Evolutionary conservation across 345 rosid genomes (phyloP).

Genomic region (Lepidium didymum): DNA sequence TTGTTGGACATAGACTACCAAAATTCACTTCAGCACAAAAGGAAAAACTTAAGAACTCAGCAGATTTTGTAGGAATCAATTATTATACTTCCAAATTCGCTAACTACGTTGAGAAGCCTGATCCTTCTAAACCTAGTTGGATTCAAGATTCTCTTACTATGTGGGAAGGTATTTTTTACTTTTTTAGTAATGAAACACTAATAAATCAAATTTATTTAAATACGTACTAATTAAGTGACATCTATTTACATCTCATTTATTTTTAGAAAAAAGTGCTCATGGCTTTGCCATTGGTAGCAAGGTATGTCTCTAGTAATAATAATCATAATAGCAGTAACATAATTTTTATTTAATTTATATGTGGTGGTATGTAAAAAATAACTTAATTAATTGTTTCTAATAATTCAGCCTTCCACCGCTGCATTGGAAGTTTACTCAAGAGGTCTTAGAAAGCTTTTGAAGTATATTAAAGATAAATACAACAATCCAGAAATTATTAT

Average conservation of each 20-base stretch:
- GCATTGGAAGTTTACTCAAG: neutral
- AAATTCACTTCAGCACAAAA: constrained; percentile 20
- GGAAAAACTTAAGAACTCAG: constrained; percentile 23
- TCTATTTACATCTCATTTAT: neutral
- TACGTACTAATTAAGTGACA: no score
- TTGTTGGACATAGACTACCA: constrained; percentile 33
- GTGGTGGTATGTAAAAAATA: no score
- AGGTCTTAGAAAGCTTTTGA: neutral
- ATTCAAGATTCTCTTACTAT: constrained; percentile 16
- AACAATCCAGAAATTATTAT: no score
- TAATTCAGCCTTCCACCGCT: neutral
- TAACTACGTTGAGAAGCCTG: neutral
- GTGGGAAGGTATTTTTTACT: constrained; percentile 12
- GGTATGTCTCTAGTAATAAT: neutral
- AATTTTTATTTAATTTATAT: no score
- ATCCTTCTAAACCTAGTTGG: constrained; percentile 18
- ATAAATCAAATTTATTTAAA: no score
- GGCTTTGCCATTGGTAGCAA: neutral
- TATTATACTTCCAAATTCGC: constrained; percentile 28
- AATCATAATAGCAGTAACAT: no score
- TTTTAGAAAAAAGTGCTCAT: neutral
- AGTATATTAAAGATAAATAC: no score
- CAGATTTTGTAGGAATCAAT: constrained; percentile 37
- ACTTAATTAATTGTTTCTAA: neutral
- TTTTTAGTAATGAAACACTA: no score